Percentiles rank a stretch among this genome's conserved stretches.
These are phyloP conservation scores for Rhytidiadelphus loreus DNA, from an alignment of 225 moss, liverwort and hornwort species.

Conservation along the genomic window DNA sequence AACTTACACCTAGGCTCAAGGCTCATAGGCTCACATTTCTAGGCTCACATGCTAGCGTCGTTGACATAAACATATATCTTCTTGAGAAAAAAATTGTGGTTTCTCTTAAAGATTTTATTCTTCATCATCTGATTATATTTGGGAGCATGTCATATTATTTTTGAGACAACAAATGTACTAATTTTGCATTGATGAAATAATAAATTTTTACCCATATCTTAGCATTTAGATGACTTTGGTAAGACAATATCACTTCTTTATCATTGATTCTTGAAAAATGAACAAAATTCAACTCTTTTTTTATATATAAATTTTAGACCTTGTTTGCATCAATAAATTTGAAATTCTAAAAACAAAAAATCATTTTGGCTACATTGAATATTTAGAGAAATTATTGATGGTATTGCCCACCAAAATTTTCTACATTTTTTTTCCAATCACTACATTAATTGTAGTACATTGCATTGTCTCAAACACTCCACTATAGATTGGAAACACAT, in stretches of 20 bases:
- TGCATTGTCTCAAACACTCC: background rate
- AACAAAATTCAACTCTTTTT: background rate
- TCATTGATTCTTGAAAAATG: background rate
- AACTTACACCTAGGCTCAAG: too few relatives aligned
- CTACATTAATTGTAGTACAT: background rate
- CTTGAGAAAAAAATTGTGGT: background rate
- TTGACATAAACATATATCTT: too few relatives aligned
- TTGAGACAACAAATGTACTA: fast-evolving
- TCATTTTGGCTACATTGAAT: background rate
- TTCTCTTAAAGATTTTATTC: background rate
- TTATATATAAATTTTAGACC: background rate
- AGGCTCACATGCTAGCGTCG: too few relatives aligned
- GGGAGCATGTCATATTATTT: background rate
- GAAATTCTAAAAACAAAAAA: background rate
- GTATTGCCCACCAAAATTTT: background rate
- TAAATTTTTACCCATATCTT: background rate
- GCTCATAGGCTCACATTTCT: too few relatives aligned
- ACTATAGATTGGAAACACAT: background rate
- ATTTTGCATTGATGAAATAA: background rate
- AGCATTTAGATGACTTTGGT: background rate
- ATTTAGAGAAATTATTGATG: background rate
- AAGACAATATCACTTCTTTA: background rate
- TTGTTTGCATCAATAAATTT: fast-evolving
- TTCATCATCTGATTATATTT: fast-evolving
- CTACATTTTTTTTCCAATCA: background rate